phyloP scores from a whole-genome alignment of 208 protist genomes.

The Crithidia fasciculata region DNA sequence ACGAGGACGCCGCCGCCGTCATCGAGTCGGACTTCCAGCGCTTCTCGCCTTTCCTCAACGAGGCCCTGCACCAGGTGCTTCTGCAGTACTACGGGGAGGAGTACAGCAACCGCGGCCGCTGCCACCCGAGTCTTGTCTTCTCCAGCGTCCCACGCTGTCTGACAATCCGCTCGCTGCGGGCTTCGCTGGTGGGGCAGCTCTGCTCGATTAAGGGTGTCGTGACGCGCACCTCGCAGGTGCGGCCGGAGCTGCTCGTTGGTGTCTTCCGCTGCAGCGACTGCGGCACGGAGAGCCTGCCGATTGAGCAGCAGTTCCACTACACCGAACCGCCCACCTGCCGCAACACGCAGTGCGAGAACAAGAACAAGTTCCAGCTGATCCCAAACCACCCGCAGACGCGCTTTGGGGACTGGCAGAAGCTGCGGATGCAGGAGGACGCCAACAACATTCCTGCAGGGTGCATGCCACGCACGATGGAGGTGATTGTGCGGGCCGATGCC shows the following conservation, averaged over 20 bases:
- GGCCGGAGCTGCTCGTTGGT: conserved; percentile 98
- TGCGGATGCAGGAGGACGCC: conserved; percentile 96
- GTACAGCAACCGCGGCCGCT: conserved; percentile 78
- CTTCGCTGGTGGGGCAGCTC: conserved; percentile 94
- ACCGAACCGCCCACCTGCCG: conserved; percentile 94
- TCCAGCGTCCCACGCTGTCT: conserved; percentile 76
- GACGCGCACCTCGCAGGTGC: conserved; percentile 98
- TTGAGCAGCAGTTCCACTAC: conserved; percentile 99
- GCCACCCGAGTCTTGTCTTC: conserved; percentile 81
- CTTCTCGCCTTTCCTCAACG: conserved; percentile 76
- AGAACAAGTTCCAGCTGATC: conserved; percentile 87
- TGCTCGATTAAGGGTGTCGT: conserved; percentile 97
- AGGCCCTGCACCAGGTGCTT: conserved; percentile 77
- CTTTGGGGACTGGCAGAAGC: conserved; percentile 99
- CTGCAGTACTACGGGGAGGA: conserved; percentile 85
- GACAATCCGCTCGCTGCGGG: conserved; percentile 95
- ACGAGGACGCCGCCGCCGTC: conserved; percentile 73
- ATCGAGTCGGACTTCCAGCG: conserved; percentile 86
- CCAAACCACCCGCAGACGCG: conserved; percentile 78
- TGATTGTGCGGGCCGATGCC: conserved; percentile 97
- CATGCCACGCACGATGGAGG: conserved; percentile 97
- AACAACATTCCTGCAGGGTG: conserved; percentile 95
- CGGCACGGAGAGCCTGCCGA: conserved; percentile 75
- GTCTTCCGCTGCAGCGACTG: conserved; percentile 98
- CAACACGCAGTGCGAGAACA: conserved; percentile 93